Base-by-base conservation (phyloP, 805 yeast genomes). In the Teunomyces lycoperdinae region DNA sequence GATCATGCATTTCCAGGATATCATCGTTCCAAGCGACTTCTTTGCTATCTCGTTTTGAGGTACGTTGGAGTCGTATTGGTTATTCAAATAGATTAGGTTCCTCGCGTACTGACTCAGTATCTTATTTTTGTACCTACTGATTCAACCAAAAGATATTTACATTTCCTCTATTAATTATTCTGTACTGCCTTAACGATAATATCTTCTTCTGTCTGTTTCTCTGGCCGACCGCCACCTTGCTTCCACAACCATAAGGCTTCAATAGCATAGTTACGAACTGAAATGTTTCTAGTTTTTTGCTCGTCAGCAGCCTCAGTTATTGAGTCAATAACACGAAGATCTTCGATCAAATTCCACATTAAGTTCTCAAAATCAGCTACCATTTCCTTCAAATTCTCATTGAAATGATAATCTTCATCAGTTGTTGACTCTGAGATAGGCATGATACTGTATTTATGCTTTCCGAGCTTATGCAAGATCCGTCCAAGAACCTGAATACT, bases 211-310 rank as follows among this genome's bases (percentile, higher is more conserved):
- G 51, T 54, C 42, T 51, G 53, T 40, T 43, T 44, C 36, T 52
- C 53, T 51, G 66, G 56, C 50, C 57, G 61, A 50, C 78, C 81
- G 0, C 79, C 79, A 1, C 78, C 80, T 55, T 76, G 67, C 55
- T 77, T 84, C 94, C 96, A 89, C 45, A 91, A 67, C 96, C 96
- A 91, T 31, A 91, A 73, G 0, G 97, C 96, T 55, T 91, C 97
- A 28, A 86, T 75, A 0, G 97, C 96, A 62, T 89, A 88, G 55
- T 80, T 87, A 56, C 87, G 73, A 1, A 90, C 90, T 31, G 91
- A 85, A 28, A 91, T 50, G 62, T 87, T 88, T 13, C 67, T 71
- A 0, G 89, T 84, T 44, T 67, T 70, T 10, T 64, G 63, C 43
- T 87, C 95, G 56, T 86, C 85, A 0, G 89, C 78, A 28, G 87